Evolutionary conservation across 1,284 basidiomycete species (phyloP), one percentile per base, ranked within the genome.

Genomic region (Fomitopsis palustris): DNA sequence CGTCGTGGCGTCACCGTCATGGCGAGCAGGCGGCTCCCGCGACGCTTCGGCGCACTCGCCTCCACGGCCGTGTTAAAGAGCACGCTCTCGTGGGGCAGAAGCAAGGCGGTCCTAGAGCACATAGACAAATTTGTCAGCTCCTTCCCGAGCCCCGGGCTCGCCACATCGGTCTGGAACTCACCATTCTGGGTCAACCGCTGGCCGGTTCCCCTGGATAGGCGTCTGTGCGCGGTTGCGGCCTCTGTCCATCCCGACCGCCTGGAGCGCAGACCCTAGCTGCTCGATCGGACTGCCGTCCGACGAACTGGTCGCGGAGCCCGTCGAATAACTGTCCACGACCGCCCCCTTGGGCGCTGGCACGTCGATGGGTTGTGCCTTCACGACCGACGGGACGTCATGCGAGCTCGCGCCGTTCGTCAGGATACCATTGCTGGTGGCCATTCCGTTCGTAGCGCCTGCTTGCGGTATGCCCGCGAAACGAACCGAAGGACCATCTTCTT

Each of bases 21-120:
- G 2, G 85, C 81, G 10, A 86, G 70, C 47, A 88, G 69, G 42
- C 77, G 78, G 64, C 83, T 86, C 7, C 85, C 84, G n/a, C 85
- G 81, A 6, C 85, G 80, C 54, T 80, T 79, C 25, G 82, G 74
- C 37, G 80, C 78, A 29, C 80, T 79, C 14, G 78, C 78, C 64
- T 86, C 85, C 4, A 88, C 83, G 3, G 71, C 72, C 0, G 83
- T 79, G 55, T 77, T 77, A 65, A 80, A 84, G 0, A 86, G 43
- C 39, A 87, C 70, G 1, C 57, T 64, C 65, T 88, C 86, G 4
- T 75, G 79, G 8, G 74, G 71, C 19, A 72, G 63, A 23, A 87
- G 72, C 12, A 79, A 61, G 6, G 76, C 71, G 3, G 72, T 71
- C 64, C 83, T 85, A 43, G 7, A 51, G 41, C 25, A 9, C 14